Percentiles rank a stretch among this genome's conserved stretches.
phyloP scores from a whole-genome alignment of 495 filamentous ascomycete species.

The Tuber indicum region DNA sequence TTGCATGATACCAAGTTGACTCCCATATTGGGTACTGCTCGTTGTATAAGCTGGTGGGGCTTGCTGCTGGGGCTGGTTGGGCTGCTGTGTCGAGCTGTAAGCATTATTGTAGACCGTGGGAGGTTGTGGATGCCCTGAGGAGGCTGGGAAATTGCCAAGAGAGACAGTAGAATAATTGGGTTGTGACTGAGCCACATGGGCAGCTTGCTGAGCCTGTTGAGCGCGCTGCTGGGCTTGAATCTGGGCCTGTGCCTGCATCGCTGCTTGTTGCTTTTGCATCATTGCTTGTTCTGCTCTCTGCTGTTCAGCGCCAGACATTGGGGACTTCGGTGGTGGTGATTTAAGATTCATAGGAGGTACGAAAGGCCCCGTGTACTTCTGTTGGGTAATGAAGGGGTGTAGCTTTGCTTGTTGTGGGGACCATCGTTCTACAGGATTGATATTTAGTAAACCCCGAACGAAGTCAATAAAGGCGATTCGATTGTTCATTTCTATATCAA shows the following conservation, averaged over 20 bases:
- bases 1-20: slow-evolving; percentile 63
- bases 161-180: slow-evolving; percentile 28
- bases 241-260: slow-evolving; percentile 51
- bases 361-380: slow-evolving; percentile 92
- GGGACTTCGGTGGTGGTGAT: slow-evolving; percentile 68
- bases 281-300: slow-evolving; percentile 76
- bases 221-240: slow-evolving; percentile 51
- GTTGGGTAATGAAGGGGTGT: slow-evolving; percentile 98
- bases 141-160: slow-evolving; percentile 42
- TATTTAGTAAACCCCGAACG: slow-evolving; percentile 86
- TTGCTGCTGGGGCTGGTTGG: slow-evolving; percentile 52
- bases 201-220: slow-evolving; percentile 54
- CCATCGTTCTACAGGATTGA: slow-evolving; percentile 96
- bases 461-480: slow-evolving; percentile 99
- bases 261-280: slow-evolving; percentile 43
- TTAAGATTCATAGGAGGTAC: slow-evolving; percentile 97
- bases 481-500: slow-evolving; percentile 82
- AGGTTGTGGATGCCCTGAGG: slow-evolving; percentile 43
- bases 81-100: slow-evolving; percentile 26
- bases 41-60: slow-evolving; percentile 82
- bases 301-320: slow-evolving; percentile 94
- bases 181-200: slow-evolving; percentile 58
- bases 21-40: slow-evolving; percentile 51
- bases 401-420: slow-evolving; percentile 95
- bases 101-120: slow-evolving; percentile 69